Percentiles rank a stretch among this genome's conserved stretches.
Conservation (phyloP, 768 basidiomycete genomes). For the Neoboletus subvelutipes region DNA sequence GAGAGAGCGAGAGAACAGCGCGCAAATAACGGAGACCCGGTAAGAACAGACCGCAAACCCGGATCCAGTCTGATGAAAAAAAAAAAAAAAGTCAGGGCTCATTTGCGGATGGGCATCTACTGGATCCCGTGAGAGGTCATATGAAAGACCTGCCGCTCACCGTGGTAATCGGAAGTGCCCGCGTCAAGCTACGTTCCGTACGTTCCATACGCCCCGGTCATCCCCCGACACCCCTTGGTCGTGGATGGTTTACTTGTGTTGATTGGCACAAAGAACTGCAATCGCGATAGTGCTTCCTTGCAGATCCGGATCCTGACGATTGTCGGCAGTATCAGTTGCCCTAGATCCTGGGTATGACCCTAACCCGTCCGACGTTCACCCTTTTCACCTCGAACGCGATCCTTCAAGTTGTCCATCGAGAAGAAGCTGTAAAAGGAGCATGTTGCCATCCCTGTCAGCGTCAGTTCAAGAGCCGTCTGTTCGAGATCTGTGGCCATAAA, state of each 20-base stretch:
- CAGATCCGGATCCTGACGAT: conserved; percentile 31
- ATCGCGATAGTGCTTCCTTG: conserved; percentile 20
- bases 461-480: conserved; percentile 1
- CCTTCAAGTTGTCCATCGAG: background rate
- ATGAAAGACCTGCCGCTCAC: conserved; percentile 13
- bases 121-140: conserved; percentile 23
- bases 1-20: background rate
- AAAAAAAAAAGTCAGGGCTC: too few relatives aligned
- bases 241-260: conserved; percentile 3
- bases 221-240: conserved; percentile 5
- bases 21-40: conserved; percentile 11
- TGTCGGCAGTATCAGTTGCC: conserved; percentile 21
- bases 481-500: conserved; percentile 6
- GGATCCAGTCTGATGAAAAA: conserved; percentile 22
- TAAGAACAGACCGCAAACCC: conserved; percentile 11
- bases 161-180: conserved; percentile 25
- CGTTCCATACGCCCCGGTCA: conserved; percentile 8
- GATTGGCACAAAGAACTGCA: conserved; percentile 20
- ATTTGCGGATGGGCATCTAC: conserved; percentile 7
- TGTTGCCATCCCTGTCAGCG: conserved; percentile 5
- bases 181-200: conserved; percentile 13
- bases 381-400: conserved; percentile 1
- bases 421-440: background rate
- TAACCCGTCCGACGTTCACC: conserved; percentile 2
- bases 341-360: conserved; percentile 26